phyloP scores from a whole-genome alignment of 73 alveolate genomes.

The Symbiodinium natans region DNA sequence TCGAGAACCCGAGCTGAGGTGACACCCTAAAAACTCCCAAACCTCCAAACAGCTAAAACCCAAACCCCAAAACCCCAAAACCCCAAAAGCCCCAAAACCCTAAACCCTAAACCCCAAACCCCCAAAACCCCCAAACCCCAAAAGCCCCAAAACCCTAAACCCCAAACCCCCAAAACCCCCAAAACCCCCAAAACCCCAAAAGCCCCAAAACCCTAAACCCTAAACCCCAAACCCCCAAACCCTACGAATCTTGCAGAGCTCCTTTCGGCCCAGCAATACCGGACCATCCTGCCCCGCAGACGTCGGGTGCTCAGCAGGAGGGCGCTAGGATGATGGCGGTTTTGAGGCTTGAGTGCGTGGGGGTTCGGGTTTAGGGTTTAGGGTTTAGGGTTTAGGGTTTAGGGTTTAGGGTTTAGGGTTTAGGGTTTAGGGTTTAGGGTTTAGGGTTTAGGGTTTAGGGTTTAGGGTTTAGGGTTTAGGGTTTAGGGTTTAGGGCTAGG shows the following conservation, averaged over 20 bases:
- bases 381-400: not conserved
- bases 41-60: too few species aligned
- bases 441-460: not conserved
- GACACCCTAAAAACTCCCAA: too few species aligned
- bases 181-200: too few species aligned
- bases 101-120: too few species aligned
- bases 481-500: not conserved
- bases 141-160: too few species aligned
- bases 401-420: not conserved
- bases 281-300: not conserved
- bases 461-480: not conserved
- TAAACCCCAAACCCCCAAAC: too few species aligned
- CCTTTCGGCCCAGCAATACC: not conserved
- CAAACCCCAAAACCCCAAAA: too few species aligned
- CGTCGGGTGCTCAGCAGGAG: not conserved
- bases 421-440: not conserved
- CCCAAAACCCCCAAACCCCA: too few species aligned
- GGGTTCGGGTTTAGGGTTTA: not conserved
- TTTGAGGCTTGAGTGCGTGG: not conserved
- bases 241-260: not conserved
- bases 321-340: not conserved
- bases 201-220: too few species aligned
- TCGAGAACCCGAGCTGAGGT: too few species aligned
- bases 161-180: too few species aligned
- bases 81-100: too few species aligned